A percentile compares a stretch with the other conserved stretches of the same genome.
These are phyloP conservation scores for Marchantia polymorpha DNA, from an alignment of 225 moss, liverwort and hornwort genomes.

Conservation along the genomic window DNA sequence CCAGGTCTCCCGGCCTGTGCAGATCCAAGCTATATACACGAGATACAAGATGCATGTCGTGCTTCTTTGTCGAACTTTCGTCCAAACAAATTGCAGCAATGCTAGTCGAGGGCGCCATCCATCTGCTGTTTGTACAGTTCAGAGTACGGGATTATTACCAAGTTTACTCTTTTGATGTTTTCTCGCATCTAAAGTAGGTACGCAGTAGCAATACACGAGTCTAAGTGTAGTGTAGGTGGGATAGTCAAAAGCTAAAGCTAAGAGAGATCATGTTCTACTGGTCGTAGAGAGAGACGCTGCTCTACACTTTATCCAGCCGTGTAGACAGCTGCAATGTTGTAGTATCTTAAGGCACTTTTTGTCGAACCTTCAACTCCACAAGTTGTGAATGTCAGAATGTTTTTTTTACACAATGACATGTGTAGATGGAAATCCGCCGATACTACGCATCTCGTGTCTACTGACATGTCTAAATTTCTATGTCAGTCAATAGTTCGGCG, in stretches of 20 bases:
- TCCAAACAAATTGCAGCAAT: background rate
- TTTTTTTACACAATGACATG: background rate
- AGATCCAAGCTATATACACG: background rate
- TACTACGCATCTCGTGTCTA: background rate
- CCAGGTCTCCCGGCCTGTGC: background rate
- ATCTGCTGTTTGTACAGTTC: background rate
- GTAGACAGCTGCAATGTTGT: background rate
- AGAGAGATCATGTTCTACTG: no score
- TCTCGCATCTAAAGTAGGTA: background rate
- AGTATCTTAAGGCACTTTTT: background rate
- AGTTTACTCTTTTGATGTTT: background rate
- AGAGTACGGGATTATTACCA: background rate
- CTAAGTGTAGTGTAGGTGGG: background rate
- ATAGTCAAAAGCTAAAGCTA: background rate
- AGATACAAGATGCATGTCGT: background rate
- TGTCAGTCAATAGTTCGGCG: background rate
- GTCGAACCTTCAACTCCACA: background rate
- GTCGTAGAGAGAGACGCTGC: background rate
- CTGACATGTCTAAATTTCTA: background rate
- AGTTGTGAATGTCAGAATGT: background rate
- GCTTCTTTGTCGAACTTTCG: background rate
- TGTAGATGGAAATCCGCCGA: background rate
- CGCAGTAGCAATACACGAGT: background rate
- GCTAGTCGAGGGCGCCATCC: background rate
- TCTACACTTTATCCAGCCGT: background rate